Conservation (phyloP, 75 land plant species). For the Cupressus sempervirens region DNA sequence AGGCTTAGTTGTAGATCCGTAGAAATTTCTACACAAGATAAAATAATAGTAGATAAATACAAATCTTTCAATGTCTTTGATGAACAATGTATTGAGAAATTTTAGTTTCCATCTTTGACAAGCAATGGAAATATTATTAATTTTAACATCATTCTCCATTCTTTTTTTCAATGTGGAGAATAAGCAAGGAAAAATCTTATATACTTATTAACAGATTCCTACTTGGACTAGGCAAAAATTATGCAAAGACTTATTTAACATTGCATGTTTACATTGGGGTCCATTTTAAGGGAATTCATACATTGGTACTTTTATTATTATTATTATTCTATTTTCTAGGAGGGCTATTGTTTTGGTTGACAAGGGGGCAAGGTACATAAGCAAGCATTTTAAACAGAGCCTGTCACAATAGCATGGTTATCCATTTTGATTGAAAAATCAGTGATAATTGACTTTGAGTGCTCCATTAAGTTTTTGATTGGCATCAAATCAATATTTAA, state of each 20-base stretch:
- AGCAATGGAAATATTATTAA: background rate
- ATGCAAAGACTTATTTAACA: background rate
- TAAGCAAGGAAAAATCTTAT: background rate
- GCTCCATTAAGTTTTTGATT: no score
- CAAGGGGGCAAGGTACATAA: no score
- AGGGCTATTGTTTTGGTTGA: no score
- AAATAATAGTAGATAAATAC: no score
- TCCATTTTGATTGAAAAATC: no score
- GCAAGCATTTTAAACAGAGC: no score
- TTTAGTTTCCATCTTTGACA: background rate
- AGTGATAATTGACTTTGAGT: no score
- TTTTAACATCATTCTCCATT: background rate
- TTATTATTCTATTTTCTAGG: background rate
- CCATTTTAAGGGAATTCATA: background rate
- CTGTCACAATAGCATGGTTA: no score
- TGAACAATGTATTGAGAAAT: background rate
- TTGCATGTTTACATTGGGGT: no score
- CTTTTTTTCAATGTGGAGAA: background rate
- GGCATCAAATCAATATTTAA: no score
- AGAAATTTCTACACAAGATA: background rate
- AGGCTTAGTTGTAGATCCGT: constrained; percentile 2
- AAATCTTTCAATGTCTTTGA: background rate
- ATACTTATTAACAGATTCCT: background rate
- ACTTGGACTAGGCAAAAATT: no score
- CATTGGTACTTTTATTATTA: background rate